phyloP scores from a whole-genome alignment of 108 stramenopile genomes.

The Cyclostephanos invisitatus region DNA sequence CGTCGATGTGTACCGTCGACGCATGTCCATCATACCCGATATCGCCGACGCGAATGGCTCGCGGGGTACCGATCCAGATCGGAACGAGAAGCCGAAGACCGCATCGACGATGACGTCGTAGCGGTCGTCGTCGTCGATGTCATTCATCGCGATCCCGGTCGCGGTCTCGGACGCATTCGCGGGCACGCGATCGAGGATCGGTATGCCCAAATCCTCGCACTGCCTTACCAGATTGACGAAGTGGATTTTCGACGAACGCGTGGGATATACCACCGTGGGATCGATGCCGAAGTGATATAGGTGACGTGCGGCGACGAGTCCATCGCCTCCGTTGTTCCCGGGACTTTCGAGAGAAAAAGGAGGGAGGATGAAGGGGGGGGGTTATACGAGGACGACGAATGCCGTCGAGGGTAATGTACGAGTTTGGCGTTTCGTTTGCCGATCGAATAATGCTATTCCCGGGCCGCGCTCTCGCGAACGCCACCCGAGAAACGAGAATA shows the following conservation, averaged over 20 bases:
- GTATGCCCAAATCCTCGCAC: constrained; percentile 80
- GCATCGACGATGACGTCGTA: constrained; percentile 93
- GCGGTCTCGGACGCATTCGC: constrained; percentile 10
- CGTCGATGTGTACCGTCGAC: constrained; percentile 22
- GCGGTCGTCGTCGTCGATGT: background rate
- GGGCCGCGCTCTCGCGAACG: no score
- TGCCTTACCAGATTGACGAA: constrained; percentile 88
- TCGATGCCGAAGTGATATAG: constrained; percentile 89
- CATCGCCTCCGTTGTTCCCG: constrained; percentile 99
- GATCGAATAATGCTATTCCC: no score
- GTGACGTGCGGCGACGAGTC: constrained; percentile 97
- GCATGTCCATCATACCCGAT: constrained; percentile 52
- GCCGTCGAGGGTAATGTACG: no score
- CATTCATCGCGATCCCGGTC: no score
- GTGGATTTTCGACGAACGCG: constrained; percentile 58
- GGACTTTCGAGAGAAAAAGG: constrained; percentile 62
- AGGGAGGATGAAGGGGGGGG: no score
- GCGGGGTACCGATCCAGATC: constrained; percentile 65
- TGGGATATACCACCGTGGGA: constrained; percentile 90
- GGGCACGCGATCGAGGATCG: constrained; percentile 68
- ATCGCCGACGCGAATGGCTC: constrained; percentile 91
- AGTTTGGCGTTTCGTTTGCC: no score
- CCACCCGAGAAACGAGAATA: no score
- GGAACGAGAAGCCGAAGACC: constrained; percentile 97
- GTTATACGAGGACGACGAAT: no score